Evolutionary conservation across 164 flowering plant species (phyloP).

Genomic region (Magnolia kwangsiensis): DNA sequence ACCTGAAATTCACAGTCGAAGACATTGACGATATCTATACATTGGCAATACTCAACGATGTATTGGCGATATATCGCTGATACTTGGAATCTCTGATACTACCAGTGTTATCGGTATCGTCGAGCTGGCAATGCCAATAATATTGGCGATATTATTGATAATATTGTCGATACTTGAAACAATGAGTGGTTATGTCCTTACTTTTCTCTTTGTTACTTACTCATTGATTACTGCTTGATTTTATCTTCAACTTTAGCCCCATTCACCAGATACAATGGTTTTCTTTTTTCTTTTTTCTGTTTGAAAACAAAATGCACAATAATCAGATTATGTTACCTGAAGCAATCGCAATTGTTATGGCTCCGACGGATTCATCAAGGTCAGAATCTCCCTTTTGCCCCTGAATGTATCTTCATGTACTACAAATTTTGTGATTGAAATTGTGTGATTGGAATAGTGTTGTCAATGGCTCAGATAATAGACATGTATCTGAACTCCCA

Average conservation of each 20-base stretch:
- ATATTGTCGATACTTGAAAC: too few relatives aligned
- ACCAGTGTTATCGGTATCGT: too few relatives aligned
- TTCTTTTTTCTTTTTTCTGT: not conserved
- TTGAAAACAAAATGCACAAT: not conserved
- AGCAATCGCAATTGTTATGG: slow-evolving; percentile 97
- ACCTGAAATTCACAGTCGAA: too few relatives aligned
- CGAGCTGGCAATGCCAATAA: too few relatives aligned
- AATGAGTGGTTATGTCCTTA: too few relatives aligned
- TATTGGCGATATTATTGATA: too few relatives aligned
- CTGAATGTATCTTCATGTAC: too few relatives aligned
- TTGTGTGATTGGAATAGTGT: not conserved
- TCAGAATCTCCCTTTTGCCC: not conserved
- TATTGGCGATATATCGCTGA: too few relatives aligned
- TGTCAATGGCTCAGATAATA: too few relatives aligned
- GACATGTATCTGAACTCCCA: not conserved
- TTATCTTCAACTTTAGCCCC: not conserved
- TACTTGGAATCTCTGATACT: too few relatives aligned
- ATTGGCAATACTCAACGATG: too few relatives aligned
- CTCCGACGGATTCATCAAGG: slow-evolving; percentile 84
- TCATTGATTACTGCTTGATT: not conserved
- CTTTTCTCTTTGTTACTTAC: not conserved
- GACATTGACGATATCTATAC: too few relatives aligned
- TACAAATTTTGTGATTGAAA: not conserved
- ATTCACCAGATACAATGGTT: not conserved
- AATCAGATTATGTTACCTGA: slow-evolving; percentile 90